Evolutionary conservation across 306 rosid genomes (phyloP).

Genomic region (Cotoneaster glaucophyllus): DNA sequence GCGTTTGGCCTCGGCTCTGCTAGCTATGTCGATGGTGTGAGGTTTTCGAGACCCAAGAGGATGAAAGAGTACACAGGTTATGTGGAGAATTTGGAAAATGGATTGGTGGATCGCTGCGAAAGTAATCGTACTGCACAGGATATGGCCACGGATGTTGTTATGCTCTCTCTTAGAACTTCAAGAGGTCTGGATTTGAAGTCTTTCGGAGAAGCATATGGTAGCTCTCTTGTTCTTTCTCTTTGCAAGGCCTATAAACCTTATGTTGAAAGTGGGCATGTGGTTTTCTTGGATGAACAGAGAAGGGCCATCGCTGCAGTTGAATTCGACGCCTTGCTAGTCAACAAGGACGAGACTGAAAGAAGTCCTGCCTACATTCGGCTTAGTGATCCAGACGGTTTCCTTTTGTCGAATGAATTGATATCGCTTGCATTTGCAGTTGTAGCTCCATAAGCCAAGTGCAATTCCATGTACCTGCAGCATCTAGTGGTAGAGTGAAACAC

Average conservation of each 20-base stretch:
- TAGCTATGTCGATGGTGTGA: constrained; percentile 63
- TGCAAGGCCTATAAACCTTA: constrained; percentile 58
- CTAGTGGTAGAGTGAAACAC: neutral
- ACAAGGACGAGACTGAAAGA: constrained; percentile 15
- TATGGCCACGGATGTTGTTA: constrained; percentile 64
- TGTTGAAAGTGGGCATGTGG: constrained; percentile 70
- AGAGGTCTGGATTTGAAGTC: constrained; percentile 61
- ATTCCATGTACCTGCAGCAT: neutral
- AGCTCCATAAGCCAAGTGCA: constrained; percentile 37
- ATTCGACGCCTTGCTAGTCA: constrained; percentile 4
- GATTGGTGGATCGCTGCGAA: constrained; percentile 33
- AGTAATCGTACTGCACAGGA: constrained; percentile 37
- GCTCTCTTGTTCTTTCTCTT: constrained; percentile 44
- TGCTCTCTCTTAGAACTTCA: constrained; percentile 84
- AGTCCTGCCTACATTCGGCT: constrained; percentile 50
- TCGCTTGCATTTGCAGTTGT: constrained; percentile 68
- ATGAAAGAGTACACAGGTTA: constrained; percentile 53
- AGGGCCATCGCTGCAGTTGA: constrained; percentile 41
- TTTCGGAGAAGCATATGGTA: constrained; percentile 51
- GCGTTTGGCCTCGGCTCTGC: constrained; percentile 89
- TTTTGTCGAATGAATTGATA: constrained; percentile 80
- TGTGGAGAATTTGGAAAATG: constrained; percentile 68
- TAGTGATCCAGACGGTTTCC: constrained; percentile 91
- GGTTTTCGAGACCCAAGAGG: constrained; percentile 77
- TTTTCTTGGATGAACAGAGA: constrained; percentile 57